A percentile compares a stretch with the other conserved stretches of the same genome.
Evolutionary conservation across 2,329 filamentous ascomycete genomes (phyloP).

Genomic region (Aspergillus pseudoterreus): DNA sequence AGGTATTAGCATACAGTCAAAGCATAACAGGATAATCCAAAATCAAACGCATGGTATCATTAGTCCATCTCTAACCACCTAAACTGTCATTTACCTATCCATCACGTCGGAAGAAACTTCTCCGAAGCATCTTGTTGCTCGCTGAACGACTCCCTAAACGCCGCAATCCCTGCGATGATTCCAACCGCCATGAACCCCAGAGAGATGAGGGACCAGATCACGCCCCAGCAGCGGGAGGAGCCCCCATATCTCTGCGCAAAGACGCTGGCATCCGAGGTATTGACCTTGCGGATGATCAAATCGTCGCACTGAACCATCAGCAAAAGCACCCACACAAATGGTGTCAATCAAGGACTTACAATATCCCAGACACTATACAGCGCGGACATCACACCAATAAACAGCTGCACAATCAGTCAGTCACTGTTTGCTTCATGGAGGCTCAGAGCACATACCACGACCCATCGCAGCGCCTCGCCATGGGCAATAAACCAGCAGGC

Average conservation of each 20-base stretch:
- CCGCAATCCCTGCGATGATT: constrained; percentile 72
- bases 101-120: constrained; percentile 56
- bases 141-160: constrained; percentile 66
- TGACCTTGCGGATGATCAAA: constrained; percentile 74
- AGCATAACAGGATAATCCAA: too few relatives aligned
- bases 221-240: constrained; percentile 75
- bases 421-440: neutral
- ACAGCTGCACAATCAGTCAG: constrained; percentile 47
- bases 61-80: too few relatives aligned
- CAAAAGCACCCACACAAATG: constrained; percentile 3
- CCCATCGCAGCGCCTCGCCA: constrained; percentile 68
- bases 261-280: constrained; percentile 73
- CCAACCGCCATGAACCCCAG: constrained; percentile 67
- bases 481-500: constrained; percentile 78
- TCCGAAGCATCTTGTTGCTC: constrained; percentile 68
- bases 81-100: too few relatives aligned
- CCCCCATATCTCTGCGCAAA: constrained; percentile 76
- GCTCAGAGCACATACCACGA: constrained; percentile 51
- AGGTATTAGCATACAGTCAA: too few relatives aligned
- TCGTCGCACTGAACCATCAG: constrained; percentile 62
- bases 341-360: constrained; percentile 34
- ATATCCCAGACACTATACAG: constrained; percentile 84
- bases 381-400: constrained; percentile 78
- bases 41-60: too few relatives aligned
- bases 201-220: constrained; percentile 73